Conservation (phyloP, 371 early-diverging fungal species). For the Mortierella sp. region DNA sequence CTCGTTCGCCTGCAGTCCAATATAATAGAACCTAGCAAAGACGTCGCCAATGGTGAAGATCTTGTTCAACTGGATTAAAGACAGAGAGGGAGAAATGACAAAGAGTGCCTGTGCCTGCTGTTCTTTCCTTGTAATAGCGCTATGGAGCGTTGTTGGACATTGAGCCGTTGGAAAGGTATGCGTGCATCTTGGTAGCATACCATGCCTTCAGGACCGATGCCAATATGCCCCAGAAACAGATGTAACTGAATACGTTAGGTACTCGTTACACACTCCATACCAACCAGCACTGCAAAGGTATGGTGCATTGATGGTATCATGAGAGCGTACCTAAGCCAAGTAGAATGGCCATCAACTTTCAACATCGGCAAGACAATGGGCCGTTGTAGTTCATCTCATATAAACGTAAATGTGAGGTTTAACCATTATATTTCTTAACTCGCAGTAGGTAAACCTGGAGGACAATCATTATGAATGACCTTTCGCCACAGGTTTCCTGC, state of each 20-base stretch:
- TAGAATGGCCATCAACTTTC: too few relatives aligned
- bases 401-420: too few relatives aligned
- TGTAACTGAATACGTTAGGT: not conserved
- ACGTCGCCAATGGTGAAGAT: not conserved
- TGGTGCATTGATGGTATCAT: too few relatives aligned
- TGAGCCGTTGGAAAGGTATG: conserved; percentile 5
- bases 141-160: not conserved
- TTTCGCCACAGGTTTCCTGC: not conserved
- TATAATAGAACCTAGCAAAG: not conserved
- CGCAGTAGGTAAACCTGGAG: too few relatives aligned
- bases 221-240: conserved; percentile 5
- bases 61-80: not conserved
- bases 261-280: not conserved
- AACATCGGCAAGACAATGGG: too few relatives aligned
- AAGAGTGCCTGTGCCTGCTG: not conserved
- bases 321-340: too few relatives aligned
- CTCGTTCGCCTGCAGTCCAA: conserved; percentile 2
- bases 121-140: not conserved
- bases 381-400: too few relatives aligned
- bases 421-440: too few relatives aligned
- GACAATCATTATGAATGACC: not conserved
- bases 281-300: not conserved
- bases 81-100: not conserved
- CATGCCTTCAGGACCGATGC: conserved; percentile 15
- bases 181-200: conserved; percentile 8